phyloP scores from a whole-genome alignment of 257 asterid genomes.

The Solanum bulbocastanum region DNA sequence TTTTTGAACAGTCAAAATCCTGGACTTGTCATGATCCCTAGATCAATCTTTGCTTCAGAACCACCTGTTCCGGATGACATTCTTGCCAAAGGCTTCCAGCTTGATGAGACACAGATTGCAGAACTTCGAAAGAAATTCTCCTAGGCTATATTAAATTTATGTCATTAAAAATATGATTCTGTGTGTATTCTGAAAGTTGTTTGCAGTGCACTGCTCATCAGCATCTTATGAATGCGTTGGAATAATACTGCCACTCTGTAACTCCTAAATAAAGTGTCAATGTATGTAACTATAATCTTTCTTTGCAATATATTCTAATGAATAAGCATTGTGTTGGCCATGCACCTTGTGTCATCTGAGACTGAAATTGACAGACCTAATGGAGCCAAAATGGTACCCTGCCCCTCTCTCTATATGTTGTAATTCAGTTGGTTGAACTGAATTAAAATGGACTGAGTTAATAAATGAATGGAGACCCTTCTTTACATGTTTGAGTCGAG shows the following conservation, averaged over 20 bases:
- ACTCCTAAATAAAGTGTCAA: background rate
- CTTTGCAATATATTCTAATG: background rate
- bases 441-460: too few species aligned
- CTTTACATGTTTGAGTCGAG: too few species aligned
- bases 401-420: background rate
- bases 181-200: background rate
- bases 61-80: background rate
- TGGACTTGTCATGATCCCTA: background rate
- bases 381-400: background rate
- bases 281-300: background rate
- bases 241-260: background rate
- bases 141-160: background rate
- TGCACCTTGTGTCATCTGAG: background rate
- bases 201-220: background rate
- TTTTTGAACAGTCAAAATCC: background rate
- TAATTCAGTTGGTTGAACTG: background rate
- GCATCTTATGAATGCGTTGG: background rate
- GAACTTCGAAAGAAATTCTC: background rate
- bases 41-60: background rate
- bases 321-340: background rate
- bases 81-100: background rate
- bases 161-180: background rate
- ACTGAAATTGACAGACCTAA: background rate
- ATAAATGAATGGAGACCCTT: too few species aligned
- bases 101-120: background rate